Conservation (phyloP, 1,284 basidiomycete genomes). For the Malassezia caprae region DNA sequence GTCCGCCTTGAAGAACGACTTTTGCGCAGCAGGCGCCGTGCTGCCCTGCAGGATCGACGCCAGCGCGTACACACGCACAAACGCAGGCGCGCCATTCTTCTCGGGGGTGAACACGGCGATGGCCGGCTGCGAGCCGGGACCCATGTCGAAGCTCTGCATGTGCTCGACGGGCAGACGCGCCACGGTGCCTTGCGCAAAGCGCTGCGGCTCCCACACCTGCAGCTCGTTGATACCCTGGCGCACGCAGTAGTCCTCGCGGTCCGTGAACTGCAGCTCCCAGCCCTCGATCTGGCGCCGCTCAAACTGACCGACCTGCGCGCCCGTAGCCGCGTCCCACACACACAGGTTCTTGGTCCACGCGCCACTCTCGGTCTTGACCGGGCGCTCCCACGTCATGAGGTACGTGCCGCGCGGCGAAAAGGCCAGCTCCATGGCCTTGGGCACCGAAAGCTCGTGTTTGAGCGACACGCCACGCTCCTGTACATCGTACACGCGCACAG, state of each 20-base stretch:
- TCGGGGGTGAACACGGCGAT: slow-evolving; percentile 84
- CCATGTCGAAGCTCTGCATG: slow-evolving; percentile 63
- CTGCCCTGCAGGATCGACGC: slow-evolving; percentile 57
- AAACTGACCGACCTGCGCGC: slow-evolving; percentile 68
- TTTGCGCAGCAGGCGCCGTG: slow-evolving; percentile 57
- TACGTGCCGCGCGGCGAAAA: slow-evolving; percentile 89
- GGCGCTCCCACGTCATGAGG: slow-evolving; percentile 86
- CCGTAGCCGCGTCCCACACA: slow-evolving; percentile 69
- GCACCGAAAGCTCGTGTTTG: slow-evolving; percentile 49
- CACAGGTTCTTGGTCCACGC: slow-evolving; percentile 61
- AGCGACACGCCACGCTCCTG: slow-evolving; percentile 31
- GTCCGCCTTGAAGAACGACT: slow-evolving; percentile 94
- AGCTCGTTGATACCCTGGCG: slow-evolving; percentile 73
- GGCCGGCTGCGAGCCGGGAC: slow-evolving; percentile 70
- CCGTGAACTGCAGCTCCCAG: slow-evolving; percentile 67
- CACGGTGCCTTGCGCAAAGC: slow-evolving; percentile 64
- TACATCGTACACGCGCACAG: slow-evolving; percentile 63
- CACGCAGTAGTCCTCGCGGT: slow-evolving; percentile 77
- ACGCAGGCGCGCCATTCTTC: slow-evolving; percentile 92
- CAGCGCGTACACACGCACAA: slow-evolving; percentile 72
- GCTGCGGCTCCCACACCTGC: slow-evolving; percentile 69
- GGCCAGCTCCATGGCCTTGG: slow-evolving; percentile 68
- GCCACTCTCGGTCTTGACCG: slow-evolving; percentile 66
- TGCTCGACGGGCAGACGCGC: slow-evolving; percentile 75
- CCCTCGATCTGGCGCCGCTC: slow-evolving; percentile 52